Evolutionary conservation across 2,329 filamentous ascomycete genomes (phyloP), one percentile per base, ranked within the genome.

Genomic region (Xylariaceae sp.): DNA sequence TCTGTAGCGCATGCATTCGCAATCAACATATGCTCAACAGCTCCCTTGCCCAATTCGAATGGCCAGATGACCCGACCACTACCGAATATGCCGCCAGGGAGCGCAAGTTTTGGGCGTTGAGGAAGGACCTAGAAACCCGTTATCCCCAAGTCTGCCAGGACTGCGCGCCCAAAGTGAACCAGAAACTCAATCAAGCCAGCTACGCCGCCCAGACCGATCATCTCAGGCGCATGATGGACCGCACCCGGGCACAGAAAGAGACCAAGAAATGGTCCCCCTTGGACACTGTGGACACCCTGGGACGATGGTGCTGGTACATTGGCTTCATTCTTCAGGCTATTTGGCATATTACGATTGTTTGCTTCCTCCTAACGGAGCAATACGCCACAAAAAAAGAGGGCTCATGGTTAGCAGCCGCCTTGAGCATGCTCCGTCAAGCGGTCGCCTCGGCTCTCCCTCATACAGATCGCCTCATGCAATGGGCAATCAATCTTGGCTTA

Each of bases 91-190:
- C 73, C 3, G 77, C 83, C 54, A 86, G 86, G 57, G 87, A 91
- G 67, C 79, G 78, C 49, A 80, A 81, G 45, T 87, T 89, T 61
- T 86, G 85, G 58, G 77, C 78, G 34, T 96, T 88, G 68, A 85
- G 86, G 55, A 79, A 77, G 55, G 79, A 85, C 47, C 77, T 97
- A 16, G 92, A 97, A 72, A 77, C 83, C 62, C 82, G 88, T 45
- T 97, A 97, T 66, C 94, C 94, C 0, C 90, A 94, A 65, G 87
- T 96, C 53, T 99, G 94, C 73, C 80, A 80, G 56, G 76, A 83
- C 42, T 99, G 94, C 70, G 87, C 89, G 57, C 87, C 86, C 6
- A 82, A 77, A 55, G 92, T 93, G 18, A 82, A 87, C 56, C 74
- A 80, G 34, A 81, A 84, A 55, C 84, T 97, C 47, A 78, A 82